Base-by-base conservation (phyloP, 345 rosid species). In the Citrus reticulata region DNA sequence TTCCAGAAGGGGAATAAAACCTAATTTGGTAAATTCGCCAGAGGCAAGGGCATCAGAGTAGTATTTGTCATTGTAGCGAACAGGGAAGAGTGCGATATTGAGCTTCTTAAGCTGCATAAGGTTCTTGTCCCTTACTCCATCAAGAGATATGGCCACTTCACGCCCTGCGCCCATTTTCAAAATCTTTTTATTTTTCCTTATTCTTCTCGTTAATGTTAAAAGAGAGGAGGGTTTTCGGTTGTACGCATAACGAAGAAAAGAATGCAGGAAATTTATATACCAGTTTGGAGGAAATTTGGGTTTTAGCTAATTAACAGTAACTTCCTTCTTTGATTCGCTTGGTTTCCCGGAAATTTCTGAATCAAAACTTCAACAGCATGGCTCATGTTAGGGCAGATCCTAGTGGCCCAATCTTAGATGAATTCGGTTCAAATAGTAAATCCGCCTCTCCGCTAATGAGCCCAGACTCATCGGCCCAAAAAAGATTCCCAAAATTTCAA, bases 21-120 rank as follows among this genome's bases (percentile, higher is more conserved):
- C 99, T 72, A 96, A 90, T 87, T 90, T 91, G 76, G 98, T 93
- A 90, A 93, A 96, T 73, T 96, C 98, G 72, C 93, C 95, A 49
- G 97, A 88, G 51, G 93, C 87, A 74, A 93, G 92, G 71, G 98
- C 94, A 80, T 96, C 97, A 32, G 88, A 84, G 85, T 94, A 96
- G 79, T 93, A 96, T 84, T 93, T 96, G 61, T 94, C 97, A 85
- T 91, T 94, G 88, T 96, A 94, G 70, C 94, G 95, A 89, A 94
- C 93, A 35, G 98, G 93, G 88, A 96, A 96, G 84, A 96, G 86
- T 66, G 88, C 97, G 32, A 91, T 86, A 83, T 96, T 96, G 86
- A 96, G 97, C 83, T 93, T 96, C 95, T 89, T 93, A 14, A 94
- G 93, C 90, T 91, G 98, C 99, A 93, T 96, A 90, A 91, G 69